Evolutionary conservation across 75 land plant species (phyloP).

Genomic region (Pinus taeda): DNA sequence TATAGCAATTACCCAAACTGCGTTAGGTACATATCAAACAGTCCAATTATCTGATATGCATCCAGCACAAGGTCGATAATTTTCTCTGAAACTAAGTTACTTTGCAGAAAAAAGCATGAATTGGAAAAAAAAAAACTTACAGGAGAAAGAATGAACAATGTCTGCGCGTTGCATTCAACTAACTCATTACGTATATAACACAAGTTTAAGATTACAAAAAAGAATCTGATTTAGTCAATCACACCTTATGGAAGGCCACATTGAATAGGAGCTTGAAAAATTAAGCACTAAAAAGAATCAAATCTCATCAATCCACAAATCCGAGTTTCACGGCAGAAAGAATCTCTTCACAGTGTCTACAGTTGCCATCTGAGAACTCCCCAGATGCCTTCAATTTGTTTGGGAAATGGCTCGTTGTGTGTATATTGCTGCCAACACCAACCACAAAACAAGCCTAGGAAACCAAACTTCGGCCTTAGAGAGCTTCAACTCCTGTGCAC

Average conservation of each 20-base stretch:
- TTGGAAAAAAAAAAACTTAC: no score
- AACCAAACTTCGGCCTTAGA: neutral
- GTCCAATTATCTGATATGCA: no score
- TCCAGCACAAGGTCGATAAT: no score
- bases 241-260: neutral
- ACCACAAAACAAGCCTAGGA: neutral
- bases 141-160: neutral
- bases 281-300: constrained; percentile 2
- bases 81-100: no score
- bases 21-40: no score
- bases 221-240: neutral
- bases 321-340: neutral
- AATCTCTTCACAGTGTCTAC: neutral
- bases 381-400: no score
- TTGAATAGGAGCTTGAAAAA: neutral
- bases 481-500: neutral
- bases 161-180: neutral
- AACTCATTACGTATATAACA: neutral
- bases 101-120: no score
- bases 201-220: neutral
- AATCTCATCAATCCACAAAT: neutral
- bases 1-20: no score
- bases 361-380: no score
- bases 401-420: no score
- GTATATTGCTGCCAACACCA: neutral